Evolutionary conservation across 768 basidiomycete species (phyloP).

Genomic region (Scleroderma citrinum): DNA sequence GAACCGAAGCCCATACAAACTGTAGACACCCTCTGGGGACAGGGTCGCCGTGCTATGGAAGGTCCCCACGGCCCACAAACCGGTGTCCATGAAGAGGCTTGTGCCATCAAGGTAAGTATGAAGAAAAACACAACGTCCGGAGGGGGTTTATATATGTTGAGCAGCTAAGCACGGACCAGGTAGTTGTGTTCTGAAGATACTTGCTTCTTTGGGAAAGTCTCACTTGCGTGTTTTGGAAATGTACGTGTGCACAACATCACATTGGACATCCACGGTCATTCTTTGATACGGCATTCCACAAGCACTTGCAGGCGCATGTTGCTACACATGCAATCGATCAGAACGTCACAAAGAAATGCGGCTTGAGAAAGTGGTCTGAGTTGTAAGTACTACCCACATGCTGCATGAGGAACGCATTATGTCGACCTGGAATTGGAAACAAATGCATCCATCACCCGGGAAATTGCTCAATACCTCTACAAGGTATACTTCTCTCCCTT

Average conservation of each 20-base stretch:
- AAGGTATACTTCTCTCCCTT: conserved; percentile 34
- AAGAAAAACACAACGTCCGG: too few relatives aligned
- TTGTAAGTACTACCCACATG: conserved; percentile 40
- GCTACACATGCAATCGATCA: conserved; percentile 76
- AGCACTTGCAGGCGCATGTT: conserved; percentile 67
- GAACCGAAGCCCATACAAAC: conserved; percentile 59
- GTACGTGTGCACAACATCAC: too few relatives aligned
- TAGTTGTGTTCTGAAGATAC: too few relatives aligned
- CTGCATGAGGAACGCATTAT: neutral
- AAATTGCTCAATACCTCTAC: conserved; percentile 52
- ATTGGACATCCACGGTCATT: too few relatives aligned
- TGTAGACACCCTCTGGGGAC: conserved; percentile 40
- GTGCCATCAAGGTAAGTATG: too few relatives aligned
- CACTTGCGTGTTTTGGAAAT: too few relatives aligned
- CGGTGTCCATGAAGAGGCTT: too few relatives aligned
- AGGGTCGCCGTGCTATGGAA: conserved; percentile 53
- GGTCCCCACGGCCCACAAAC: conserved; percentile 49
- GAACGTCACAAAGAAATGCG: conserved; percentile 51
- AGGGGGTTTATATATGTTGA: too few relatives aligned
- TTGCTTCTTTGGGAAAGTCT: too few relatives aligned
- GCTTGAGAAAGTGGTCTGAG: conserved; percentile 77
- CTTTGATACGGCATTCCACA: conserved; percentile 87
- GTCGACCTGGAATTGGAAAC: conserved; percentile 3
- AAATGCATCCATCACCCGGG: conserved; percentile 66
- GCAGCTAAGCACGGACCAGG: too few relatives aligned